phyloP scores from a whole-genome alignment of 352 stramenopile species.

The Phytophthora pluvialis region DNA sequence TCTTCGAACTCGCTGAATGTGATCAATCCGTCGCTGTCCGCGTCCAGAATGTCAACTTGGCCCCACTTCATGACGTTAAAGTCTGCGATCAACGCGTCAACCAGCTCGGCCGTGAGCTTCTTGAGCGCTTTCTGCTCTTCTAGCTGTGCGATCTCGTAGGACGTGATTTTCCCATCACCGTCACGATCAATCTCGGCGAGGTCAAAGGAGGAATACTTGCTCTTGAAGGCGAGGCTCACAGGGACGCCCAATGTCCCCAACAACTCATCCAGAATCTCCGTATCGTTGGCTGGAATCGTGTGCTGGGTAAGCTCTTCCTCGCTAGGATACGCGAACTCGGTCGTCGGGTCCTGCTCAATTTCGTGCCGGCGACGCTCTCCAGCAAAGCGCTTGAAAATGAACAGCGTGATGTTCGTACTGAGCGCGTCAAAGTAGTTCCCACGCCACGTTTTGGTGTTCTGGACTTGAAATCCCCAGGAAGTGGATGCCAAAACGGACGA shows the following conservation, averaged over 20 bases:
- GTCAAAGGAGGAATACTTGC: slow-evolving; percentile 78
- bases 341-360: slow-evolving; percentile 45
- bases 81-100: slow-evolving; percentile 49
- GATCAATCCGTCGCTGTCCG: slow-evolving; percentile 59
- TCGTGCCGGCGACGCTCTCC: slow-evolving; percentile 50
- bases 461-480: slow-evolving; percentile 79
- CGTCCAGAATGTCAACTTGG: slow-evolving; percentile 59
- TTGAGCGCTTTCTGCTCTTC: slow-evolving; percentile 32
- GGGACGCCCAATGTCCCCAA: slow-evolving; percentile 73
- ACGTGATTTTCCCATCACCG: slow-evolving; percentile 73
- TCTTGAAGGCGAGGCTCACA: slow-evolving; percentile 55
- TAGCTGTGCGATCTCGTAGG: slow-evolving; percentile 56
- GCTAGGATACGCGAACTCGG: slow-evolving; percentile 59
- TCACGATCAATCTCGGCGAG: slow-evolving; percentile 73
- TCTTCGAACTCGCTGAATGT: slow-evolving; percentile 71
- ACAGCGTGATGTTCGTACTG: slow-evolving; percentile 92
- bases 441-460: slow-evolving; percentile 93
- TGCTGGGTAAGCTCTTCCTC: slow-evolving; percentile 50
- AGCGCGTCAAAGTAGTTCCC: slow-evolving; percentile 95
- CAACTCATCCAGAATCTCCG: slow-evolving; percentile 63
- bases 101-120: slow-evolving; percentile 50
- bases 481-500: slow-evolving; percentile 86
- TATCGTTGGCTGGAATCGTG: slow-evolving; percentile 61
- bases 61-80: slow-evolving; percentile 69
- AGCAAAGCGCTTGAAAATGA: slow-evolving; percentile 77